Evolutionary conservation across 768 basidiomycete species (phyloP), one percentile per base, ranked within the genome.

Genomic region (Tubosaeta brunneosetosa): DNA sequence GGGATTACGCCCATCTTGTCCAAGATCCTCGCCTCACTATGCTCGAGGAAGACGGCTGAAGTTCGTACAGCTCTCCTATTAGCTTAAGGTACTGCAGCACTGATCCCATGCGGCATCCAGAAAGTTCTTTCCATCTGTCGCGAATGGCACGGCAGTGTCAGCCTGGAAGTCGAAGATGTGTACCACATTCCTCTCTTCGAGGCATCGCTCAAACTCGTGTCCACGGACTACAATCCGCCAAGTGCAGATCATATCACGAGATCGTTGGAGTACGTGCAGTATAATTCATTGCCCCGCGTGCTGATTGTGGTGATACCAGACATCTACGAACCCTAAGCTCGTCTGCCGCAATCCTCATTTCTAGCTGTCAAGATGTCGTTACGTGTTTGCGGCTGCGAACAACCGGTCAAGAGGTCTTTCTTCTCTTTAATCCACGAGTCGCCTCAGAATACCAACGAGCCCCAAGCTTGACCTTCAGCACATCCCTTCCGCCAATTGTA

Each of bases 371-470:
- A 1, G 78, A 85, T 56, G 82, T 84, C 34, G 51, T 86, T 37
- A 65, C 74, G 16, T 79, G 81, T 57, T 52, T 85, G 50, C 71
- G 67, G 38, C 44, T 74, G 29, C 53, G 45, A 9, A 60, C 56
- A 4, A 49, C 56, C 8, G 33, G 45, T 3, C 51, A 58, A 32
- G 66, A 70, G 40, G 59, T 82, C 25, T 85, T 81, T 61, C 72
- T 79, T 26, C 66, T 85, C 33, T 87, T 86, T 57, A 83, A 84
- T 63, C 82, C 83, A 4, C 81, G 82, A 59, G 73, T 73, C 9
- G 68, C 78, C 9, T 73, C 81, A 2, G 73, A 71, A 22, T 73
- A 80, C 55, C 76, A 79, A 0, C 56, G 69, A 32, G 82, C 80
- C 8, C 75, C 82, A 22, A 82, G 75, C 4, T 77, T 85, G 61